phyloP scores from a whole-genome alignment of 768 basidiomycete genomes.

The Chalciporus chontae region DNA sequence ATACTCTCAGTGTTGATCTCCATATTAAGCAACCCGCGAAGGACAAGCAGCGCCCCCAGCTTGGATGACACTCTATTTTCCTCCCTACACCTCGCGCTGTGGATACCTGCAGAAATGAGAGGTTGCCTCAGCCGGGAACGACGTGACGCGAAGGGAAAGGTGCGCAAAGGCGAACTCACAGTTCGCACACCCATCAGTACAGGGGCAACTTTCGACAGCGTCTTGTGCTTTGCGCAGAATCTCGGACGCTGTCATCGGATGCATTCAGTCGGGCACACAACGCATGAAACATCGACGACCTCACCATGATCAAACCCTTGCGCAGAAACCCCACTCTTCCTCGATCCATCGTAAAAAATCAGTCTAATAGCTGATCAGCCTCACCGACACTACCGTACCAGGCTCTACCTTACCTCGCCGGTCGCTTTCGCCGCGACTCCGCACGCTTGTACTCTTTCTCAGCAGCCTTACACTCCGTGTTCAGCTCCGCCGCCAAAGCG shows the following conservation, averaged over 20 bases:
- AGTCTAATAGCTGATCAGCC: slow-evolving; percentile 41
- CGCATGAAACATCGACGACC: background rate
- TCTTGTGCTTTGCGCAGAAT: slow-evolving; percentile 58
- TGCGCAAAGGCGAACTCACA: slow-evolving; percentile 43
- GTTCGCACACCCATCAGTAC: slow-evolving; percentile 62
- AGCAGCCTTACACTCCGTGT: slow-evolving; percentile 79
- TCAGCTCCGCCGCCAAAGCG: slow-evolving; percentile 61
- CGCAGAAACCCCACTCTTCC: slow-evolving; percentile 66
- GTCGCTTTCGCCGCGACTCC: slow-evolving; percentile 58
- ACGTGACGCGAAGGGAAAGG: too few relatives aligned
- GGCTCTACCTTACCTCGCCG: slow-evolving; percentile 37
- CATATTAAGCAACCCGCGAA: slow-evolving; percentile 55
- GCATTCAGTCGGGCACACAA: background rate
- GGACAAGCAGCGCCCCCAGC: slow-evolving; percentile 64
- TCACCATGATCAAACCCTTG: slow-evolving; percentile 82
- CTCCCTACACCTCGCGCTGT: slow-evolving; percentile 63
- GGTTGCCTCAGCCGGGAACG: background rate
- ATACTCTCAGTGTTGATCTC: slow-evolving; percentile 38
- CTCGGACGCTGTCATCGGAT: slow-evolving; percentile 40
- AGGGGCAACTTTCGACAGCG: slow-evolving; percentile 58
- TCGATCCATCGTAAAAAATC: slow-evolving; percentile 75
- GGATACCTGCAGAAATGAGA: slow-evolving; percentile 48
- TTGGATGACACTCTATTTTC: slow-evolving; percentile 74
- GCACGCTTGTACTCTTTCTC: slow-evolving; percentile 66
- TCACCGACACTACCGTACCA: too few relatives aligned